These are phyloP conservation scores for Serendipita sp. DNA, from an alignment of 768 basidiomycete species.

Conservation along the genomic window DNA sequence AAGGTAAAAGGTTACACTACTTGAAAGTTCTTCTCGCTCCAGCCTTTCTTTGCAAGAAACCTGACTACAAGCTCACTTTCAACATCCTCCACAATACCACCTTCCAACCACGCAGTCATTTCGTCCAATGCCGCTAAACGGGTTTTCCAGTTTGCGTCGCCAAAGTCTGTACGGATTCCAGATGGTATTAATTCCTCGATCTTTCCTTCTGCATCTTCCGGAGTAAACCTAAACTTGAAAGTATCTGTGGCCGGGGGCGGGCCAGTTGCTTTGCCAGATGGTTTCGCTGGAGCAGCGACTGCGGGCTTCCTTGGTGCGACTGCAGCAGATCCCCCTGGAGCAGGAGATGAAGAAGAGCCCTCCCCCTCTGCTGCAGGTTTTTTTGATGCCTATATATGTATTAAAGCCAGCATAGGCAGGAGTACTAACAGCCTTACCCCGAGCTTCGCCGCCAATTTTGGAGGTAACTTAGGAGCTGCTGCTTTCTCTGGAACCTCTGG, in stretches of 20 bases:
- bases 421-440: neutral
- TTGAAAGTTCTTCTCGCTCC: constrained; percentile 99
- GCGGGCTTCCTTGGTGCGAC: constrained; percentile 17
- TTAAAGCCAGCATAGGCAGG: neutral
- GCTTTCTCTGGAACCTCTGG: constrained; percentile 23
- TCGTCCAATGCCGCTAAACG: constrained; percentile 77
- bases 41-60: constrained; percentile 80
- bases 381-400: constrained; percentile 36
- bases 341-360: constrained; percentile 14
- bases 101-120: constrained; percentile 67
- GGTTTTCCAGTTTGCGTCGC: constrained; percentile 87
- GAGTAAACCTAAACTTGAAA: constrained; percentile 79
- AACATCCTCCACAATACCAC: constrained; percentile 36
- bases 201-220: constrained; percentile 80
- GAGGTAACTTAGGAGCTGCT: constrained; percentile 32
- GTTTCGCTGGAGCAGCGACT: constrained; percentile 26
- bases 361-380: constrained; percentile 23
- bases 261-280: constrained; percentile 29
- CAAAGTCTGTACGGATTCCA: constrained; percentile 51
- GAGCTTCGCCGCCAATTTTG: constrained; percentile 26
- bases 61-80: constrained; percentile 85
- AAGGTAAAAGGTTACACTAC: constrained; percentile 23
- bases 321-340: constrained; percentile 20
- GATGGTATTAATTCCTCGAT: constrained; percentile 58
- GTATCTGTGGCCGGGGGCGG: constrained; percentile 49